phyloP scores from a whole-genome alignment of 495 filamentous ascomycete genomes.

The Bombardia bombarda region DNA sequence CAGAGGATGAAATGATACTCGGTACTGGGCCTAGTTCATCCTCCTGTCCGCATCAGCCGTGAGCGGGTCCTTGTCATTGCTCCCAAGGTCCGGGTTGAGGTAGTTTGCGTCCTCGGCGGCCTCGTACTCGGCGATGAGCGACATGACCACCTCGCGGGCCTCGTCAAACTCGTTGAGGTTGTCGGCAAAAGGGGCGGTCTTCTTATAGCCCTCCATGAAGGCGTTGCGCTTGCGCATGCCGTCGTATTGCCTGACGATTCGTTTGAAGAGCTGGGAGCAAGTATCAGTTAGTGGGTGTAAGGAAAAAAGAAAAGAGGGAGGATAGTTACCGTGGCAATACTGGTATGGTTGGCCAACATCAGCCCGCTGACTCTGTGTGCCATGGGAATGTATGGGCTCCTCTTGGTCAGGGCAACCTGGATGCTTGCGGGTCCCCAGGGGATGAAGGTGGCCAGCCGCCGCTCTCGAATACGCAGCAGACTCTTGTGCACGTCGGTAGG shows the following conservation, averaged over 20 bases:
- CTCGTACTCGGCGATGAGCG: constrained; percentile 89
- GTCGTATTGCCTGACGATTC: constrained; percentile 84
- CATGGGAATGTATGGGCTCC: constrained; percentile 85
- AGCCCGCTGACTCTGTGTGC: constrained; percentile 91
- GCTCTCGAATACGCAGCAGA: constrained; percentile 88
- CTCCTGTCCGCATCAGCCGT: constrained; percentile 40
- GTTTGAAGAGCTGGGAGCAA: constrained; percentile 64
- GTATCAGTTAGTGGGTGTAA: not conserved
- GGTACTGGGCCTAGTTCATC: constrained; percentile 8
- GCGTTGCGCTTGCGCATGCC: constrained; percentile 91
- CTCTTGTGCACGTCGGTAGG: constrained; percentile 98
- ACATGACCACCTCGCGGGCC: constrained; percentile 77
- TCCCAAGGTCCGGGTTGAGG: constrained; percentile 58
- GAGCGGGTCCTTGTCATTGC: constrained; percentile 28
- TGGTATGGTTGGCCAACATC: constrained; percentile 97
- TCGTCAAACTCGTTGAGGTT: constrained; percentile 94
- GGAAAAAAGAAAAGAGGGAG: not conserved
- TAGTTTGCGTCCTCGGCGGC: constrained; percentile 87
- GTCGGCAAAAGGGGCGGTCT: constrained; percentile 83
- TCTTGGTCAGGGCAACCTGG: constrained; percentile 93
- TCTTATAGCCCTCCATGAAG: constrained; percentile 92
- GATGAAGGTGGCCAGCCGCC: constrained; percentile 90
- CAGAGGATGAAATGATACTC: not conserved
- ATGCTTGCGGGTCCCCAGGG: constrained; percentile 99
- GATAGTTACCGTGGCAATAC: constrained; percentile 69